phyloP scores from a whole-genome alignment of 1,284 basidiomycete genomes.

The Porogramme epimiltina region DNA sequence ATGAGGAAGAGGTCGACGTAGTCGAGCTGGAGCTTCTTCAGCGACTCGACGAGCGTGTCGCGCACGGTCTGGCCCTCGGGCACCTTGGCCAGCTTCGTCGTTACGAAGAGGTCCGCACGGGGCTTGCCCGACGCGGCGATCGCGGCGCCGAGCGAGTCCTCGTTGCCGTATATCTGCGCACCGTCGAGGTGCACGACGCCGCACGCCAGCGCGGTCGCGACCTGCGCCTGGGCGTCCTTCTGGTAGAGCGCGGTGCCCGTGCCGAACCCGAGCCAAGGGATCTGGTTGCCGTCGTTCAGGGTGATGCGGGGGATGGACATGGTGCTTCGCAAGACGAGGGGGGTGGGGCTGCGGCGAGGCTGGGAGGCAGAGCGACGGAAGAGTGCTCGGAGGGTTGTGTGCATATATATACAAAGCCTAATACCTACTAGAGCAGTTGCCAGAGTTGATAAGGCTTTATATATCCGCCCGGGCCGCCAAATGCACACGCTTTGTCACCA shows the following conservation, averaged over 20 bases:
- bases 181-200: conserved; percentile 75
- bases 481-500: too few species aligned
- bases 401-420: too few species aligned
- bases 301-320: conserved; percentile 44
- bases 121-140: conserved; percentile 56
- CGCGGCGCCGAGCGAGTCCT: conserved; percentile 53
- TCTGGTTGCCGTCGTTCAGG: conserved; percentile 59
- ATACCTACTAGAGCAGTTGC: too few species aligned
- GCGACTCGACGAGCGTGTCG: conserved; percentile 51
- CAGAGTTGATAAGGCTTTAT: too few species aligned
- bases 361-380: not conserved
- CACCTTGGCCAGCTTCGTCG: conserved; percentile 58
- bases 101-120: conserved; percentile 62
- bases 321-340: not conserved
- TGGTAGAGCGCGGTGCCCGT: conserved; percentile 63
- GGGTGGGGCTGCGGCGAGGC: not conserved
- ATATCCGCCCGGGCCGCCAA: too few species aligned
- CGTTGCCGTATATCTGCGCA: conserved; percentile 69
- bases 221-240: conserved; percentile 52
- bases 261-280: conserved; percentile 71
- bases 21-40: conserved; percentile 61
- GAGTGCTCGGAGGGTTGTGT: too few species aligned
- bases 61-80: conserved; percentile 49
- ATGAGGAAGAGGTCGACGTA: conserved; percentile 83
- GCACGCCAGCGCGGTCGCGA: conserved; percentile 55